Conservation (phyloP, 179 eudicot species). For the Carnegiea gigantea region DNA sequence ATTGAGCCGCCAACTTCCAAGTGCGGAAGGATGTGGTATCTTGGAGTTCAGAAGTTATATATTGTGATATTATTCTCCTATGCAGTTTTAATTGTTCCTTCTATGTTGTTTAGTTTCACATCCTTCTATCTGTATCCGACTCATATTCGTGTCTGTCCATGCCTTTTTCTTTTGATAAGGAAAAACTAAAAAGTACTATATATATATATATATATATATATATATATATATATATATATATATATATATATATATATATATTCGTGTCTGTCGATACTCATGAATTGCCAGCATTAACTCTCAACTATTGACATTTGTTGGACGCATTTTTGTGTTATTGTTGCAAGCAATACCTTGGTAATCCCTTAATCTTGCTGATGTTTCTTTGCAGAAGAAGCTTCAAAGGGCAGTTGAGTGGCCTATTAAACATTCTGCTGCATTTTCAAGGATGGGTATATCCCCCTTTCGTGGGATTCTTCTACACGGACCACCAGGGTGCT, state of each 20-base stretch:
- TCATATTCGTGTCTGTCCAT: too few species aligned
- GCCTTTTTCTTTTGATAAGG: too few species aligned
- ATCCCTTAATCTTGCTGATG: constrained; percentile 15
- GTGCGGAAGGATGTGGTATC: background rate
- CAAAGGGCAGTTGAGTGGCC: constrained; percentile 99
- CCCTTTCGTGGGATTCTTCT: constrained; percentile 88
- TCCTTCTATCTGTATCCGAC: too few species aligned
- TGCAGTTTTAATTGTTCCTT: too few species aligned
- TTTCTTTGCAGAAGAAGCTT: constrained; percentile 71
- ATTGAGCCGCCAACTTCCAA: background rate
- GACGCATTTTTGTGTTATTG: constrained; percentile 11
- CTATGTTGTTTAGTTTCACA: too few species aligned
- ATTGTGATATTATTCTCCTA: too few species aligned
- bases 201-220: too few species aligned
- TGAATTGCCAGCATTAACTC: background rate
- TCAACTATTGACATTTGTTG: background rate
- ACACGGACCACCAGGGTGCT: constrained; percentile 99
- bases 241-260: too few species aligned
- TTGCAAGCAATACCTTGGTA: constrained; percentile 5
- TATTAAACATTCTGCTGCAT: constrained; percentile 69
- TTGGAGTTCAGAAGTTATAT: too few species aligned
- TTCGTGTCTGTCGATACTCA: too few species aligned
- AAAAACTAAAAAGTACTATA: too few species aligned
- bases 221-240: too few species aligned
- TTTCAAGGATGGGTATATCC: constrained; percentile 73